Percentiles rank a stretch among this genome's conserved stretches.
Conservation (phyloP, 352 stramenopile species). For the Globisporangium uncinulatum region DNA sequence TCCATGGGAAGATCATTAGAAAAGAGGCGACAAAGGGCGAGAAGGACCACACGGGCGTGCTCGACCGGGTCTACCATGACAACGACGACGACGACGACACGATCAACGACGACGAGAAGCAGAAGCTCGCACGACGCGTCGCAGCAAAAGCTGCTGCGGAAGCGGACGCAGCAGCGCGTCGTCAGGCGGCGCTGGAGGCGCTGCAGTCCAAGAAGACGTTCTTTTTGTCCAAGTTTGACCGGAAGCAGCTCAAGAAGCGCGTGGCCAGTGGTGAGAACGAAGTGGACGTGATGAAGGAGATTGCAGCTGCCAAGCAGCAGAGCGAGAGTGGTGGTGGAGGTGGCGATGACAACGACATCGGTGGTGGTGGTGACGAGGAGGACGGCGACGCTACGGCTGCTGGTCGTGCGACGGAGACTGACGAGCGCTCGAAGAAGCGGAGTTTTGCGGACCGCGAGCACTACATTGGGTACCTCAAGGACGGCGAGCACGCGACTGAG, state of each 20-base stretch:
- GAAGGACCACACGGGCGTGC: slow-evolving; percentile 16
- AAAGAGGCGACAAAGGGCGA: slow-evolving; percentile 59
- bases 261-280: slow-evolving; percentile 68
- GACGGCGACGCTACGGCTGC: slow-evolving; percentile 6
- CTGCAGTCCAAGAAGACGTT: slow-evolving; percentile 58
- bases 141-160: slow-evolving; percentile 10
- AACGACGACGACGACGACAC: slow-evolving; percentile 11
- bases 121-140: slow-evolving; percentile 8
- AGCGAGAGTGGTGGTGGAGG: neutral
- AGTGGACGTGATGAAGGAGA: slow-evolving; percentile 62
- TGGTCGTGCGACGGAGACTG: slow-evolving; percentile 21
- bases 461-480: slow-evolving; percentile 85
- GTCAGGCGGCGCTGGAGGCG: neutral
- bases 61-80: slow-evolving; percentile 36
- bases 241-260: slow-evolving; percentile 93
- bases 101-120: slow-evolving; percentile 23
- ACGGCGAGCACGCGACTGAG: slow-evolving; percentile 68
- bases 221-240: slow-evolving; percentile 92
- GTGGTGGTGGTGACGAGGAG: slow-evolving; percentile 6
- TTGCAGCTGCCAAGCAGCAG: slow-evolving; percentile 43
- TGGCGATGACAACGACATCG: neutral
- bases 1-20: slow-evolving; percentile 83
- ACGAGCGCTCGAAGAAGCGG: slow-evolving; percentile 10
- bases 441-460: slow-evolving; percentile 79
- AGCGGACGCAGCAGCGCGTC: slow-evolving; percentile 1